Percentiles rank a stretch among this genome's conserved stretches.
Conservation (phyloP, 306 rosid genomes). For the Begonia fuchsioides region DNA sequence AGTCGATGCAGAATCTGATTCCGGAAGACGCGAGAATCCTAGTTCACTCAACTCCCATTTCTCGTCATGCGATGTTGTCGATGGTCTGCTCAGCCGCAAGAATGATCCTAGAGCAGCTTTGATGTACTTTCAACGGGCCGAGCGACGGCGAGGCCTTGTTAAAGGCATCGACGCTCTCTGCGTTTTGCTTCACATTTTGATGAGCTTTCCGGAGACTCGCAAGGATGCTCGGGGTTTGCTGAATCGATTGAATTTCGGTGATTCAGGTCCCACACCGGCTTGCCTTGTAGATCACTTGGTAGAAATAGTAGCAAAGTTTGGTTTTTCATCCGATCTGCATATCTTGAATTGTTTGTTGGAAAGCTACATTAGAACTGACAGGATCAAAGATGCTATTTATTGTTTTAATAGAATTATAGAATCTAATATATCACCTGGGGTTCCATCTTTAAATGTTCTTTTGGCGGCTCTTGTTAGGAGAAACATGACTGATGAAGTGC, state of each 20-base stretch:
- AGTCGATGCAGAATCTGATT: slow-evolving; percentile 2
- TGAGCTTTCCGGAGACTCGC: slow-evolving; percentile 10
- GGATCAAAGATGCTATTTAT: slow-evolving; percentile 32
- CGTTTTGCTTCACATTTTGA: slow-evolving; percentile 43
- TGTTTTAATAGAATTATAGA: slow-evolving; percentile 38
- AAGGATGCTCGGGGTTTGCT: slow-evolving; percentile 18
- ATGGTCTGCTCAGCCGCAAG: slow-evolving; percentile 28
- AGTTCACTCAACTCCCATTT: neutral
- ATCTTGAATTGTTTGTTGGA: slow-evolving; percentile 42
- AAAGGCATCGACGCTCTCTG: slow-evolving; percentile 27
- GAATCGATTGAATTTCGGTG: slow-evolving; percentile 17
- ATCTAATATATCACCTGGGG: slow-evolving; percentile 23
- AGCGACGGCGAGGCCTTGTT: slow-evolving; percentile 20
- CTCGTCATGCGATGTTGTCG: slow-evolving; percentile 16
- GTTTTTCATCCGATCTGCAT: slow-evolving; percentile 20
- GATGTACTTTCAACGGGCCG: slow-evolving; percentile 21
- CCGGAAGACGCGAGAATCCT: neutral
- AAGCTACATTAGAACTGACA: slow-evolving; percentile 42
- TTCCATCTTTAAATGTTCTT: slow-evolving; percentile 31
- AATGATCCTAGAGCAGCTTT: slow-evolving; percentile 34
- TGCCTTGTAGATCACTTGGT: slow-evolving; percentile 23
- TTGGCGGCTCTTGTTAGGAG: slow-evolving; percentile 42
- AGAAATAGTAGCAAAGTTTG: slow-evolving; percentile 26
- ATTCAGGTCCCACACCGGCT: slow-evolving; percentile 20
- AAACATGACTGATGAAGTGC: slow-evolving; percentile 24